phyloP scores from a whole-genome alignment of 305 asterid genomes.

The Solanum aculeatissimum region DNA sequence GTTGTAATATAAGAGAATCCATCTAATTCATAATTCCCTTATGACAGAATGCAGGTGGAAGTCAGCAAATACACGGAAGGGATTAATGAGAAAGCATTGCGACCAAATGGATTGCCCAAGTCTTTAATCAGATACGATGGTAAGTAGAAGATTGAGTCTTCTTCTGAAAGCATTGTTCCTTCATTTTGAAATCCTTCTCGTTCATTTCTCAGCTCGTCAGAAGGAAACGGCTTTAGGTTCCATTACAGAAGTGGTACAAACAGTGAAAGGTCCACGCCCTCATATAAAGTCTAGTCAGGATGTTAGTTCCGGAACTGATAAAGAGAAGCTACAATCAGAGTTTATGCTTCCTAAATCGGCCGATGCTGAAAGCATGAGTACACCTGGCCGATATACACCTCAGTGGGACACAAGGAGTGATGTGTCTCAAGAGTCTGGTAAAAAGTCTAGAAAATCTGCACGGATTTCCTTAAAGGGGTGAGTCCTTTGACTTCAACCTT shows the following conservation, averaged over 20 bases:
- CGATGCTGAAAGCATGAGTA: conserved; percentile 26
- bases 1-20: background rate
- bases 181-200: conserved; percentile 6
- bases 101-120: conserved; percentile 95
- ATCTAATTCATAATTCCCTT: background rate
- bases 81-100: conserved; percentile 50
- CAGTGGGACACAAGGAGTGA: conserved; percentile 16
- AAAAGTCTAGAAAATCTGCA: conserved; percentile 50
- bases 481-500: conserved; percentile 4
- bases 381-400: conserved; percentile 42
- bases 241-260: conserved; percentile 78
- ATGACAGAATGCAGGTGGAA: conserved; percentile 97
- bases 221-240: conserved; percentile 87
- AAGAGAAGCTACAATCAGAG: conserved; percentile 32
- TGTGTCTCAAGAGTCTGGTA: conserved; percentile 22
- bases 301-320: conserved; percentile 13
- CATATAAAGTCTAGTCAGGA: conserved; percentile 45
- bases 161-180: conserved; percentile 4
- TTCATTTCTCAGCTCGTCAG: conserved; percentile 74
- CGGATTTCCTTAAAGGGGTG: conserved; percentile 67
- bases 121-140: conserved; percentile 96
- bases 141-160: conserved; percentile 8
- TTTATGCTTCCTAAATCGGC: conserved; percentile 65
- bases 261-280: conserved; percentile 69
- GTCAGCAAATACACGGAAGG: conserved; percentile 99